Evolutionary conservation across 352 stramenopile genomes (phyloP).

Genomic region (Globisporangium solare): DNA sequence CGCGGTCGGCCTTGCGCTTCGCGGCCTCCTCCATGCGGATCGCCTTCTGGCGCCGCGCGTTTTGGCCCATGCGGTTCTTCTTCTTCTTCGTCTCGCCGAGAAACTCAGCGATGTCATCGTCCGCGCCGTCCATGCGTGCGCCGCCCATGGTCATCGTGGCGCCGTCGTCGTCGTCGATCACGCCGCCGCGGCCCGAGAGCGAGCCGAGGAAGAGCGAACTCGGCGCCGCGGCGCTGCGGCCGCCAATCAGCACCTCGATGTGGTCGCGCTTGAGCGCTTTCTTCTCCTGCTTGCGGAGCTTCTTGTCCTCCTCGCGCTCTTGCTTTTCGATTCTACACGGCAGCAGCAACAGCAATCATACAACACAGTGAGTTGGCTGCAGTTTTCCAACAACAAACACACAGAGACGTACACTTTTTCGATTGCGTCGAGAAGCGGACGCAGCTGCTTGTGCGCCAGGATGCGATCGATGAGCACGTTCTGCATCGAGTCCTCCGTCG

Average conservation of each 20-base stretch:
- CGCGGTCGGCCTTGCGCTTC: constrained; percentile 39
- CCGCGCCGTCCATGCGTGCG: constrained; percentile 36
- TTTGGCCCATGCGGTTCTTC: constrained; percentile 78
- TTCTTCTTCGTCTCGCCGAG: constrained; percentile 82
- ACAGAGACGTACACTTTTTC: constrained; percentile 21
- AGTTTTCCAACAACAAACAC: no score
- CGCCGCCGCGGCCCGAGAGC: constrained; percentile 42
- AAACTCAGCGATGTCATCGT: constrained; percentile 83
- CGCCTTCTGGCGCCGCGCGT: constrained; percentile 75
- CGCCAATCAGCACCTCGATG: constrained; percentile 56
- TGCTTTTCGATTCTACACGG: constrained; percentile 40
- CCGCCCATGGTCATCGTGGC: constrained; percentile 11
- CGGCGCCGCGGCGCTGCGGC: constrained; percentile 44
- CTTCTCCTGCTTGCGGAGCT: constrained; percentile 53
- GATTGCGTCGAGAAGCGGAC: constrained; percentile 58
- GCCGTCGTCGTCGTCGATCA: constrained; percentile 26
- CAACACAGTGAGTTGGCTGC: no score
- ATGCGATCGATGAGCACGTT: constrained; percentile 50
- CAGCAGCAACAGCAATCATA: no score
- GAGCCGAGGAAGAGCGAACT: constrained; percentile 76
- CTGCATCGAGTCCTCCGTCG: constrained; percentile 11
- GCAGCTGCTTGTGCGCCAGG: constrained; percentile 66
- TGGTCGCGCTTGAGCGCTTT: constrained; percentile 47
- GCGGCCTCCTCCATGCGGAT: constrained; percentile 60
- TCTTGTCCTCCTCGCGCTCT: constrained; percentile 55